Evolutionary conservation across 208 protist species (phyloP).

Genomic region (Acanthamoeba castellanii): DNA sequence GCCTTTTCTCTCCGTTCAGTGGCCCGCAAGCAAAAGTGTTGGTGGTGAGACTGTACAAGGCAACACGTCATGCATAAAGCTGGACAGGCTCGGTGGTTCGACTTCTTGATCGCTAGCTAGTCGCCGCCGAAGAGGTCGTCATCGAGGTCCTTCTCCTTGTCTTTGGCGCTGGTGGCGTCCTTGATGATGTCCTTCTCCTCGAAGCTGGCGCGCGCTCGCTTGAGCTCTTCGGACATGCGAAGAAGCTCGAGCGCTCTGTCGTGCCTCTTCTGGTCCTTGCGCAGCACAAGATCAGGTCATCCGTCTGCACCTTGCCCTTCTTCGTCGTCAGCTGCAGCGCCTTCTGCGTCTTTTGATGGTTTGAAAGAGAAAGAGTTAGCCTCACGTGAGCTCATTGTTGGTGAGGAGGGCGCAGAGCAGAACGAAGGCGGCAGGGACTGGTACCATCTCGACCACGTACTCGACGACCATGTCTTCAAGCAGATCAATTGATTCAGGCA

Average conservation of each 20-base stretch:
- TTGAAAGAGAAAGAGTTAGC: not conserved
- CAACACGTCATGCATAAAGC: no score
- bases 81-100: no score
- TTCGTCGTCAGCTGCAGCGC: constrained; percentile 74
- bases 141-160: not conserved
- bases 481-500: constrained; percentile 80
- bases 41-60: no score
- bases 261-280: constrained; percentile 81
- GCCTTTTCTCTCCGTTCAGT: no score
- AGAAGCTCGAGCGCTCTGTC: constrained; percentile 79
- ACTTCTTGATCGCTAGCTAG: not conserved
- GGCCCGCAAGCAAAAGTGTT: no score
- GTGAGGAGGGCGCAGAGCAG: no score
- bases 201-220: constrained; percentile 79
- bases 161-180: not conserved
- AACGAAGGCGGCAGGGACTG: not conserved
- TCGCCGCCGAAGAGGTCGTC: constrained; percentile 16
- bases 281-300: constrained; percentile 80
- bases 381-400: not conserved
- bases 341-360: constrained; percentile 45
- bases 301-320: constrained; percentile 80
- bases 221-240: constrained; percentile 81
- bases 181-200: constrained; percentile 74
- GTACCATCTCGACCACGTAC: constrained; percentile 79
- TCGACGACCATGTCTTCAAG: constrained; percentile 81